Evolutionary conservation across 441 rosid species (phyloP).

Genomic region (Metrosideros polymorpha): DNA sequence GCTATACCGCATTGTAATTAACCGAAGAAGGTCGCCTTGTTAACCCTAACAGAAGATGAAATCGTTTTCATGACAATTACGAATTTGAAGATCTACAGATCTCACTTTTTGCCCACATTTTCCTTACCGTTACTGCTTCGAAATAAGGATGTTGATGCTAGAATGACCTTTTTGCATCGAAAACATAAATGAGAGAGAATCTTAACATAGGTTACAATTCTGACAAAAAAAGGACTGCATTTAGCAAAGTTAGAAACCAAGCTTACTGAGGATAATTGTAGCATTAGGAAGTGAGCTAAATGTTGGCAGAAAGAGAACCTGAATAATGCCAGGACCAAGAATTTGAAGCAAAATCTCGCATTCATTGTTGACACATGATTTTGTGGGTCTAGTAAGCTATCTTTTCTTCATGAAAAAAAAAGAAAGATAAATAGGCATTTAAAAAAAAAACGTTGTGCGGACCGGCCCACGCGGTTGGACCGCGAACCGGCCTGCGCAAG

Average conservation of each 20-base stretch:
- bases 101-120: background rate
- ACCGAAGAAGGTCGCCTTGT: background rate
- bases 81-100: background rate
- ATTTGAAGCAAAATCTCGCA: conserved; percentile 10
- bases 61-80: background rate
- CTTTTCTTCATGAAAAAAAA: too few relatives aligned
- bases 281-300: conserved; percentile 9
- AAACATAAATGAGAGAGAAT: background rate
- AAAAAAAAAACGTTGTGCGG: too few relatives aligned
- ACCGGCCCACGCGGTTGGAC: too few relatives aligned
- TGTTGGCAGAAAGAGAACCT: conserved; percentile 11
- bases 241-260: background rate
- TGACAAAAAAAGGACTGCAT: background rate
- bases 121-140: background rate
- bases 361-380: too few relatives aligned
- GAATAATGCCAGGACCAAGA: conserved; percentile 11
- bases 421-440: too few relatives aligned
- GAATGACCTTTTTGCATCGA: background rate
- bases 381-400: too few relatives aligned
- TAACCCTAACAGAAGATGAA: background rate
- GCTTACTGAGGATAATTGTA: conserved; percentile 6
- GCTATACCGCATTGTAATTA: background rate
- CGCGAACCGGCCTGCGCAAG: too few relatives aligned
- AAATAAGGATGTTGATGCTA: background rate
- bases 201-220: background rate